Evolutionary conservation across 2,329 filamentous ascomycete genomes (phyloP), one percentile per base, ranked within the genome.

Genomic region (Aureobasidium sp.): DNA sequence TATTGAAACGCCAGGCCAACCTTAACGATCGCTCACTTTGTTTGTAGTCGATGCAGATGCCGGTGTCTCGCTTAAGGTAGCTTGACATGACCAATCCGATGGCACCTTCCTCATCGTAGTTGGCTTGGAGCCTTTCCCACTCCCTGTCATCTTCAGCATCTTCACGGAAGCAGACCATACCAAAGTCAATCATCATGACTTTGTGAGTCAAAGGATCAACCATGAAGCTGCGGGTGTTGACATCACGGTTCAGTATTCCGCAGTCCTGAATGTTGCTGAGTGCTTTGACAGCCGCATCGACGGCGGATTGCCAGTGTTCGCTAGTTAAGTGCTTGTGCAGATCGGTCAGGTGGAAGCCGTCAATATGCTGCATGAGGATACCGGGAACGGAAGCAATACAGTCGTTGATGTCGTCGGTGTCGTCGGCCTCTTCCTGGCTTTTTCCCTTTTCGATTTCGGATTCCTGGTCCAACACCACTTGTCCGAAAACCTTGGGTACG

Each of bases 111-210:
- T 55, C 51, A 4, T 55, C 51, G 1, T 19, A 1, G 2, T 8
- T 1, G 13, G 49, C 33, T 3, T 53, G 49, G 7, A 38, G 29
- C 4, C 1, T 2, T 8, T 54, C 37, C 51, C 51, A 55, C 15
- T 43, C 17, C 43, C 37, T 33, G 3, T 55, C 37, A 1, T 8
- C 23, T 9, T 55, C 8, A 19, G 3, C 8, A 6, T 55, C 19
- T 35, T 55, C 51, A 11, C 51, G 35, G 27, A 55, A 43, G 1
- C 0, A 29, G n/a, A 42, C 25, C 5, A 42, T 29, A 3, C 38
- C 38, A 4, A 55, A 55, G 6, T 55, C 51, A 6, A 55, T 43
- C 51, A 55, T 55, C 37, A 31, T 55, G 51, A 55, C 51, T 17
- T 43, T 29, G 21, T 19, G 49, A 6, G n/a, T n/a, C 6, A 29